Percentiles rank a stretch among this genome's conserved stretches.
These are phyloP conservation scores for Ilyonectria sp. DNA, from an alignment of 2,329 filamentous ascomycete species.

Conservation along the genomic window DNA sequence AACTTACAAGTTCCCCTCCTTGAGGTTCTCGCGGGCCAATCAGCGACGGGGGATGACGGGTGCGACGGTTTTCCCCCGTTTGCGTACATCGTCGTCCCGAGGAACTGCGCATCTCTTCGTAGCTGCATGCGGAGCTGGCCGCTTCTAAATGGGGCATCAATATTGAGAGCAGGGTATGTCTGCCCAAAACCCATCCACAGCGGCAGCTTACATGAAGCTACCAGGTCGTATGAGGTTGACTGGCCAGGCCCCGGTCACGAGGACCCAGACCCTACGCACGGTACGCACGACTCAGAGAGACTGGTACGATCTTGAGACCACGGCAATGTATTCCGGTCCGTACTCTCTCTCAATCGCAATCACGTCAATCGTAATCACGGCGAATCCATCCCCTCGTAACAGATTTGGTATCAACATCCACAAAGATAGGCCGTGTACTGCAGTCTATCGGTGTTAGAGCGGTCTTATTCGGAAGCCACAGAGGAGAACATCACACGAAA, in stretches of 20 bases:
- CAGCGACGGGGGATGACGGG: neutral
- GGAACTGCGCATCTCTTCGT: constrained; percentile 5
- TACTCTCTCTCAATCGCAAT: neutral
- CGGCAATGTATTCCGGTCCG: neutral
- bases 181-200: constrained; percentile 5
- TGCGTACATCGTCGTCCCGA: neutral
- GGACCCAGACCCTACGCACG: neutral
- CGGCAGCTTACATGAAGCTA: neutral
- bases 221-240: constrained; percentile 39
- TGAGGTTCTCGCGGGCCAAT: constrained; percentile 5
- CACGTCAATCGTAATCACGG: neutral
- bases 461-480: neutral
- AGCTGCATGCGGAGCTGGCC: constrained; percentile 19
- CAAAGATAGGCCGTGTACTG: neutral
- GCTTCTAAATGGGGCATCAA: constrained; percentile 11
- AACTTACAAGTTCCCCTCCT: neutral
- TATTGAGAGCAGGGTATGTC: constrained; percentile 5
- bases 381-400: neutral
- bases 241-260: constrained; percentile 7
- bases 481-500: neutral
- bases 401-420: neutral
- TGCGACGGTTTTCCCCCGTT: neutral
- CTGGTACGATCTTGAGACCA: constrained; percentile 2
- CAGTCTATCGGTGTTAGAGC: neutral
- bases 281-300: constrained; percentile 1